Conservation (phyloP, 2,329 filamentous ascomycete species). For the Pseudogymnoascus pannorum region DNA sequence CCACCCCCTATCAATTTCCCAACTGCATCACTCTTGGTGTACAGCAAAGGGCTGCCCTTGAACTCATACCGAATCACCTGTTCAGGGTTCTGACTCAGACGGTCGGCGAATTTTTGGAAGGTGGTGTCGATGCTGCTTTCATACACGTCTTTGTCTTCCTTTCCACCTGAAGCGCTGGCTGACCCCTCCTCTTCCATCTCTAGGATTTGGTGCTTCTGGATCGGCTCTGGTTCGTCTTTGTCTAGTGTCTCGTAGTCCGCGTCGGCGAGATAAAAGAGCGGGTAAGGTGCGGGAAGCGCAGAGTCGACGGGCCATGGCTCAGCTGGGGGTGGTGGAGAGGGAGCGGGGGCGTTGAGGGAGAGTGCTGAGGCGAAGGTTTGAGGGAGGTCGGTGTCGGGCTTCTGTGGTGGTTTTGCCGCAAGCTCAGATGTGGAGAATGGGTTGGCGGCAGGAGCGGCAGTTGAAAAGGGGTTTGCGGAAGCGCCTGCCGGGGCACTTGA, state of each 20-base stretch:
- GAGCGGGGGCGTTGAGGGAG: conserved; percentile 45
- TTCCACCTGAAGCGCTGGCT: conserved; percentile 27
- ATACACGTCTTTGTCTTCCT: conserved; percentile 64
- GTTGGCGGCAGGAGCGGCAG: conserved; percentile 37
- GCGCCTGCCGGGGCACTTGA: conserved; percentile 38
- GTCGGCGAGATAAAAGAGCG: conserved; percentile 70
- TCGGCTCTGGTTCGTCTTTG: conserved; percentile 40
- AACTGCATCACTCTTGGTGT: conserved; percentile 68
- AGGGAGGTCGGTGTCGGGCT: conserved; percentile 35
- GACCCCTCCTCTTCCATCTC: conserved; percentile 39
- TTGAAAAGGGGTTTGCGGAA: conserved; percentile 52
- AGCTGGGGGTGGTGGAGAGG: conserved; percentile 26
- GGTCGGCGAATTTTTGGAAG: conserved; percentile 75
- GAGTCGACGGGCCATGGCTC: conserved; percentile 70
- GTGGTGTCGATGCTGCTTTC: conserved; percentile 68
- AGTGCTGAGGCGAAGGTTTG: conserved; percentile 69
- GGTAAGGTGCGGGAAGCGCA: conserved; percentile 63
- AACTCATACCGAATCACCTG: conserved; percentile 79
- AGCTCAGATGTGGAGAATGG: conserved; percentile 37
- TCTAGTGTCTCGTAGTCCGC: conserved; percentile 89
- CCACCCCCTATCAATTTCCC: conserved; percentile 50
- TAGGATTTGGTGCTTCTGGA: conserved; percentile 41
- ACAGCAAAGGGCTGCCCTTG: conserved; percentile 65
- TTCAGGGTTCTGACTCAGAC: conserved; percentile 72
- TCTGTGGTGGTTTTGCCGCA: conserved; percentile 38